phyloP scores from a whole-genome alignment of 2,329 filamentous ascomycete species.

The Phialophora expanda region DNA sequence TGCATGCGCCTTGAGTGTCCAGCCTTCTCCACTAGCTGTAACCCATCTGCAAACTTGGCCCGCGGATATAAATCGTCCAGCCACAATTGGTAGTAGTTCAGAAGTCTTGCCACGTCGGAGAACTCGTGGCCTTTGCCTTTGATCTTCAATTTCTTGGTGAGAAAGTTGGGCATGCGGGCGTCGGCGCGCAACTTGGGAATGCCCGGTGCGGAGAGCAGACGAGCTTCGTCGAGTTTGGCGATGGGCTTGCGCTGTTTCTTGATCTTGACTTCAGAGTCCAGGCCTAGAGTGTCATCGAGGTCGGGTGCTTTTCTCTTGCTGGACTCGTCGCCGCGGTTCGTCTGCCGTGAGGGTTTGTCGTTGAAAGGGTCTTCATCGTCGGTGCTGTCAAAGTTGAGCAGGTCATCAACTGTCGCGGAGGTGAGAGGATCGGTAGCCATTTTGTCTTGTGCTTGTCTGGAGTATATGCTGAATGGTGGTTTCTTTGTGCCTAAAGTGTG shows the following conservation, averaged over 20 bases:
- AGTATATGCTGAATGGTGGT: neutral
- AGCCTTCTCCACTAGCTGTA: constrained; percentile 88
- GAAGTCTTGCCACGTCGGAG: constrained; percentile 77
- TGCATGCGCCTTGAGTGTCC: constrained; percentile 83
- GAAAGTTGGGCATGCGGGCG: constrained; percentile 31
- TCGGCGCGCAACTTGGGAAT: constrained; percentile 75
- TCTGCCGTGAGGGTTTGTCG: constrained; percentile 34
- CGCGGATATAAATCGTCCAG: constrained; percentile 95
- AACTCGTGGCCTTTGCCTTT: constrained; percentile 98
- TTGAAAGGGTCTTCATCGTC: constrained; percentile 50
- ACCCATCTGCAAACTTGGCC: constrained; percentile 87
- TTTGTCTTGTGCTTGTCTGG: neutral
- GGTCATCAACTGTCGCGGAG: constrained; percentile 63
- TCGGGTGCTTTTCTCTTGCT: constrained; percentile 55
- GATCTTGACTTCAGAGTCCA: constrained; percentile 85
- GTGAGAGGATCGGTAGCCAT: constrained; percentile 39
- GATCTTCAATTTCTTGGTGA: constrained; percentile 51
- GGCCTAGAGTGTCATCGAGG: constrained; percentile 68
- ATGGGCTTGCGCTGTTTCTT: constrained; percentile 75
- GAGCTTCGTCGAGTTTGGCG: constrained; percentile 84
- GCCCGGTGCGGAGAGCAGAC: constrained; percentile 80
- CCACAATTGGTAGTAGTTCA: constrained; percentile 95
- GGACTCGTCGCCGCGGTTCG: constrained; percentile 37
- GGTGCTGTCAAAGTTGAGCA: constrained; percentile 73
- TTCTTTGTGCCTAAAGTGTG: neutral